Conservation (phyloP, 345 rosid species). For the Heritiera fomes region DNA sequence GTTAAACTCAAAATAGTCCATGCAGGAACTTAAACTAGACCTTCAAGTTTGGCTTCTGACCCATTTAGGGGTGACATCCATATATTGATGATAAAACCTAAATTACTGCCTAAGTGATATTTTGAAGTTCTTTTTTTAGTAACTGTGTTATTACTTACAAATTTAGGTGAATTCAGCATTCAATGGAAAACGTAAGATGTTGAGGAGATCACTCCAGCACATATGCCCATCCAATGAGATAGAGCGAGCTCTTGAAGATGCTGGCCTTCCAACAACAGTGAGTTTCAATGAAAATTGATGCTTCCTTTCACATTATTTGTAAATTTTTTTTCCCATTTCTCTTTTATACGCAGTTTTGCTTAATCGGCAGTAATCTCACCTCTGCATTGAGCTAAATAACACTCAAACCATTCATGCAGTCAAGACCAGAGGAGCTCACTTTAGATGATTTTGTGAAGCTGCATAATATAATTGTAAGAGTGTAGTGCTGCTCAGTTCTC, state of each 20-base stretch:
- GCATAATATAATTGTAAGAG: slow-evolving; percentile 57
- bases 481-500: slow-evolving; percentile 19
- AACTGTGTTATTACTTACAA: slow-evolving; percentile 10
- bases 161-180: slow-evolving; percentile 84
- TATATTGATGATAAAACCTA: neutral
- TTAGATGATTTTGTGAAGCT: slow-evolving; percentile 80
- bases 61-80: neutral
- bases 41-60: neutral
- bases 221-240: slow-evolving; percentile 61
- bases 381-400: neutral
- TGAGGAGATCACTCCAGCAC: slow-evolving; percentile 82
- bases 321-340: neutral
- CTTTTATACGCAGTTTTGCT: neutral
- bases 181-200: slow-evolving; percentile 84
- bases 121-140: neutral
- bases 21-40: neutral
- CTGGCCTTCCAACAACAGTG: slow-evolving; percentile 69
- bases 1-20: neutral
- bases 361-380: neutral
- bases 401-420: slow-evolving; percentile 44
- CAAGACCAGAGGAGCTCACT: slow-evolving; percentile 94
- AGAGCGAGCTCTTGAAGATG: slow-evolving; percentile 63
- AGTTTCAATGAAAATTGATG: slow-evolving; percentile 24
- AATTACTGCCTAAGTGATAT: neutral
- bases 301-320: neutral